Base-by-base conservation (phyloP, 129 eudicot species). In the Cynara cardunculus region DNA sequence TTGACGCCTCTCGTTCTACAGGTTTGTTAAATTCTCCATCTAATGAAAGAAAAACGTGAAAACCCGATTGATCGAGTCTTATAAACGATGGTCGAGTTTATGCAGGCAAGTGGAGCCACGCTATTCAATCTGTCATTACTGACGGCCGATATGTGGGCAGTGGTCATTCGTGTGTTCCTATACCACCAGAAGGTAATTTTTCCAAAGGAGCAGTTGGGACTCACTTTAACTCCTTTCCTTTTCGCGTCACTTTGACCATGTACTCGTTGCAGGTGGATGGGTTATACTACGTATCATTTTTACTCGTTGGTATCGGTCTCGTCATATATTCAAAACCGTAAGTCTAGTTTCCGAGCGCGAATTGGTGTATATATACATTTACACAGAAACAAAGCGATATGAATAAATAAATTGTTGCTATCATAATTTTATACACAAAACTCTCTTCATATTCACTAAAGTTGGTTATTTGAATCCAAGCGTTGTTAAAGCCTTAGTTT, bases 261-360 rank as follows among this genome's bases (percentile, higher is more conserved):
- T 26, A n/a, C 35, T 68, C 6, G 61, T 61, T 92, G 90, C 93
- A 94, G 98, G 98, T 94, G 35, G 93, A 89, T 75, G 88, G 98
- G 98, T 74, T 88, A 64, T 91, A 89, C 83, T 94, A 90, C 59
- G 28, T 90, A 65, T 90, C 98, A 3, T 92, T 88, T 69, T 78
- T 79, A 16, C 27, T 89, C 26, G 98, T 92, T 18, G 92, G 85
- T 37, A 69, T 90, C 80, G 98, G 98, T 25, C 97, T 94, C 21
- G 53, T 89, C 82, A 81, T 92, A 64, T 94, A 92, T 81, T 90
- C 97, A 19, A 81, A 79, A 89, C 64, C 78, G 98, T 94, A 87
- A 16, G 90, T 70, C 30, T 62, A 46, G 21, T 64, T 81, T 21
- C 74, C n/a, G n/a, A n/a, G n/a, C n/a, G n/a, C n/a, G n/a, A n/a